Evolutionary conservation across 169 alveolate species (phyloP), one percentile per base, ranked within the genome.

Genomic region (Eimeria zaria): DNA sequence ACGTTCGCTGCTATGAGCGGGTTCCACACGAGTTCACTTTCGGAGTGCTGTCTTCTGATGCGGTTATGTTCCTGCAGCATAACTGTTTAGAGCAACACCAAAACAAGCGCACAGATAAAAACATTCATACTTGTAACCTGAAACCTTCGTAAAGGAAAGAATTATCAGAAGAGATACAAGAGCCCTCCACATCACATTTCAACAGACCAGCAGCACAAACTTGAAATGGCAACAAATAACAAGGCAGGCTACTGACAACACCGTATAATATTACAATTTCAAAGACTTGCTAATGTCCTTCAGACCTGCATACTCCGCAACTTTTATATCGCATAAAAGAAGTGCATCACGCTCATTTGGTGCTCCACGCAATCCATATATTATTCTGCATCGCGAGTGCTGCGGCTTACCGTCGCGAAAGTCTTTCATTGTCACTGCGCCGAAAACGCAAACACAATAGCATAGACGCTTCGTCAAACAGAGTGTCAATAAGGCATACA

Each of bases 381-480:
- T 11, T 74, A 8, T 36, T n/a, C 9, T 74, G 85, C 12, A 36
- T 39, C 2, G 36, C 9, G 64, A n/a, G 36, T 80, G 27, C 48
- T 51, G 89, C 30, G 6, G 71, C 92, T 60, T 53, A 84, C 92
- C 20, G 18, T 84, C 1, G 74, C 78, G 60, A 41, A 84, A 60
- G 36, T 84, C 60, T 0, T 16, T n/a, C 92, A 84, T 84, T 58
- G 92, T 84, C 92, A 84, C 92, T 84, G 92, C 92, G 27, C 33
- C 14, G 20, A 78, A 58, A 67, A 84, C 51, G 14, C 36, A 51
- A 48, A 58, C 55, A n/a, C 39, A 51, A 53, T 18, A 51, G 18
- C 46, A 30, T 14, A 39, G 55, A 20, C 0, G 62, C 8, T 44
- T 18, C 51, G 39, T 39, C 64, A 80, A 7, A 80, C 46, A 36